These are phyloP conservation scores for Globomyces pollinis-pini DNA, from an alignment of 192 early-diverging fungal genomes.

Conservation along the genomic window DNA sequence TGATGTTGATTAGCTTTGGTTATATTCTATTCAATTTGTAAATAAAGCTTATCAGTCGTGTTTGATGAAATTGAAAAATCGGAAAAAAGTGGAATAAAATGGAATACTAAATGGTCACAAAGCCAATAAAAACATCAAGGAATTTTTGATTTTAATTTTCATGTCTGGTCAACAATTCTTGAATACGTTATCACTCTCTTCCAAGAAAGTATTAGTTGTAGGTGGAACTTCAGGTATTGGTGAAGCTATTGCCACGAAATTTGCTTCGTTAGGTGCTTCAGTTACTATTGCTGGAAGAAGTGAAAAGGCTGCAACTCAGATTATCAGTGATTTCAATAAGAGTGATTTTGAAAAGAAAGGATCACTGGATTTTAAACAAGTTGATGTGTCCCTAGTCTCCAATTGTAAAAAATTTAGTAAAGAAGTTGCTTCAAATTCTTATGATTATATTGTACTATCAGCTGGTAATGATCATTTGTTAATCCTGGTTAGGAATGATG, in stretches of 20 bases:
- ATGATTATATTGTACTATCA: constrained; percentile 14
- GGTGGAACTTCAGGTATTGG: constrained; percentile 35
- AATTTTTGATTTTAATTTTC: too few relatives aligned
- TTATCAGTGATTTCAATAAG: constrained; percentile 10
- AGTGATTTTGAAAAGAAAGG: not conserved
- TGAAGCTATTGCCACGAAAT: constrained; percentile 15
- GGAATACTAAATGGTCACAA: too few relatives aligned
- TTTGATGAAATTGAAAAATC: too few relatives aligned
- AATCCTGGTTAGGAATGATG: constrained; percentile 1
- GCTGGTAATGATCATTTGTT: constrained; percentile 9
- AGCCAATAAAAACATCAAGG: too few relatives aligned
- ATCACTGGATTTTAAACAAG: constrained; percentile 9
- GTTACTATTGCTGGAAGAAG: constrained; percentile 24
- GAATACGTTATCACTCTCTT: constrained; percentile 5
- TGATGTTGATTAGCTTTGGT: too few relatives aligned
- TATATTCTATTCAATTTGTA: too few relatives aligned
- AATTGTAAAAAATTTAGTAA: constrained; percentile 13
- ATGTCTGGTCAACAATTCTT: too few relatives aligned
- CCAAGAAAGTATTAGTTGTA: constrained; percentile 19
- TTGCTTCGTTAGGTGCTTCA: constrained; percentile 13
- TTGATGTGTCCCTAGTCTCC: constrained; percentile 18
- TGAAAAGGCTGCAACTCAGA: constrained; percentile 1
- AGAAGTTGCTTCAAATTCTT: not conserved
- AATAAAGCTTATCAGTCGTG: too few relatives aligned
- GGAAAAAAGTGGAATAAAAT: too few relatives aligned